Evolutionary conservation across 306 rosid species (phyloP), one percentile per base, ranked within the genome.

Genomic region (peach (Prunus persica)): DNA sequence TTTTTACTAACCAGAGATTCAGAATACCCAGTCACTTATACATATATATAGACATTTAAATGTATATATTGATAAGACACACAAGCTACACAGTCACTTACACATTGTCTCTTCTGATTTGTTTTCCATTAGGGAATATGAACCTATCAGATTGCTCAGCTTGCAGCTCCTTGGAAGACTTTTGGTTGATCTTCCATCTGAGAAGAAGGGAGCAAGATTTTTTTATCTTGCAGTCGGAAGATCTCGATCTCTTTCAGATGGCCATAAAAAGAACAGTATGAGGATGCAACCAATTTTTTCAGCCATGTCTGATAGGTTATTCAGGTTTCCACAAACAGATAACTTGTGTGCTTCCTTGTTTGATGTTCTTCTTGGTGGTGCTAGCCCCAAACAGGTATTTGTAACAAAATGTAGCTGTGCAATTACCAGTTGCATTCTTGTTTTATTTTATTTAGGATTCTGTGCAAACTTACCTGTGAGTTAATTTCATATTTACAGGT

Each of bases 351-450:
- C 97, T 72, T 86, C 97, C 71, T 87, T 95, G 80, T 95, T 95
- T 81, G 98, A 95, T 81, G 96, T 89, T 83, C 97, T 95, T 86
- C 98, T 95, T 61, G 98, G 98, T 58, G 98, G 98, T 83, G 98
- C 98, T 80, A 95, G 98, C 84, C 98, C 98, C 81, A 95, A 89
- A 87, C 98, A 95, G 98, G 98, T 95, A 77, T 32, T 64, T 57
- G 18, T 58, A 79, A 71, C 45, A 74, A 46, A 50, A 14, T 22
- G 46, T 56, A 20, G 34, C 12, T 38, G 51, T 52, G 28, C 51
- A 55, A 70, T 15, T 47, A 25, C 11, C 30, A 49, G 41, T 25
- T 73, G 68, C 19, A 25, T 77, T 51, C 52, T 45, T 77, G 24
- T 68, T 45, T 46, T 30, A 28, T 14, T 79, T 60, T 47, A 3